Base-by-base conservation (phyloP, 306 rosid genomes). In the Vigna hirtella region DNA sequence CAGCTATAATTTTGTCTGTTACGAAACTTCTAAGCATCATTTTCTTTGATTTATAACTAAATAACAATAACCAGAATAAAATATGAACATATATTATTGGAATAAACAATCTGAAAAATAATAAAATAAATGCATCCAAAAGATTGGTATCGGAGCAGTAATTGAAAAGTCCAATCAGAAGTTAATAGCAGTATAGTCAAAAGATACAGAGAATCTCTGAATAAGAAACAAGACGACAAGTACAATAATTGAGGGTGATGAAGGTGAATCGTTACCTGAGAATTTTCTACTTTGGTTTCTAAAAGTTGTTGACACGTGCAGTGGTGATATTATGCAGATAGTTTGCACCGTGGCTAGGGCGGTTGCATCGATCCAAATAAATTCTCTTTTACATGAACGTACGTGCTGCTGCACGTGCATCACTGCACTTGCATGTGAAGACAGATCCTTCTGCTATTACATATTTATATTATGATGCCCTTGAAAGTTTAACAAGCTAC, bases 371-470 rank as follows among this genome's bases (percentile, higher is more conserved):
- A 43, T 43, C 53, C 53, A 66, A 66, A 43, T 43, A 67, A 67
- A 67, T 67, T 12, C 12, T 20, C 17, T 43, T 17, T 38, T 38
- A 17, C 51, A 40, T 38, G 2, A n/a, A 64, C 16, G 70, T 65
- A 30, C 2, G 71, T 10, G 72, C 11, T 5, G 4, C 0, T 67
- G 56, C 73, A 67, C 73, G 55, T 67, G 72, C 55, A 6, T 11
- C 45, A 66, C 72, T 43, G 53, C 34, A 66, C 53, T 66, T 66
- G 18, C 73, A 68, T 48, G 73, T 68, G 73, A 47, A 68, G 24
- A 24, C 56, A 45, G 58, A 15, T 48, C 42, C 73, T 24, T 47
- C 34, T 47, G 26, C 34, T 3, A n/a, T 22, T 9, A 8, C 6
- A 62, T 32, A 38, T 64, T 26, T 26, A 26, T 64, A 26, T 64